Base-by-base conservation (phyloP, 176 grass and related monocot species). In the Juncus inflexus region DNA sequence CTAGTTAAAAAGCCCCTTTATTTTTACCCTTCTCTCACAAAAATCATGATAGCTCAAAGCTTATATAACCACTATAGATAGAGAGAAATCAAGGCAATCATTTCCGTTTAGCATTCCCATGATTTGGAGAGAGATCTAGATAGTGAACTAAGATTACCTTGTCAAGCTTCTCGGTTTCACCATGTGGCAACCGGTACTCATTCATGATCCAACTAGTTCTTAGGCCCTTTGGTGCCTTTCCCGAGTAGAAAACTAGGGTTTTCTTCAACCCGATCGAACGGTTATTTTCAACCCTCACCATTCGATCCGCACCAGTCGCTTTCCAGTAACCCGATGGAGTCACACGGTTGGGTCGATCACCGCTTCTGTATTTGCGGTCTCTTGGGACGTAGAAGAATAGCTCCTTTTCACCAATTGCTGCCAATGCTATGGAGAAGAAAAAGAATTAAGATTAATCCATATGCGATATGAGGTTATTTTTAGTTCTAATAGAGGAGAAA, bases 191-290 rank as follows among this genome's bases (percentile, higher is more conserved):
- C 9, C 94, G 85, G 62, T 99, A 99, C 80, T 99, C 94, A 63
- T 99, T 99, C 94, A 99, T 99, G 80, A 92, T 99, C 94, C 94
- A 99, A 74, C 89, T 90, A 43, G 77, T 99, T 38, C 94, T 72
- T 42, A 90, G 52, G 2, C 94, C 94, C 75, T 92, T 92, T 4
- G 94, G 94, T 3, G 94, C 94, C 65, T 92, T 99, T n/a, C 94
- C 94, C 0, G 87, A 67, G 57, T 99, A 99, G 82, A 99, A 99
- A 15, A 99, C 94, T n/a, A 99, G 89, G 13, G 94, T 99, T 89
- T 92, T 99, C 83, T 99, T 99, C 55, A 99, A 63, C 37, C 94
- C 94, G 5, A 99, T 92, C 1, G 87, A 80, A 0, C 84, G 79
- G 16, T 79, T 74, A 7, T 74, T 83, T 40, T 90, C 86, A 10